These are phyloP conservation scores for Ceratobasidium sp. DNA, from an alignment of 1,284 basidiomycete species.

Conservation along the genomic window DNA sequence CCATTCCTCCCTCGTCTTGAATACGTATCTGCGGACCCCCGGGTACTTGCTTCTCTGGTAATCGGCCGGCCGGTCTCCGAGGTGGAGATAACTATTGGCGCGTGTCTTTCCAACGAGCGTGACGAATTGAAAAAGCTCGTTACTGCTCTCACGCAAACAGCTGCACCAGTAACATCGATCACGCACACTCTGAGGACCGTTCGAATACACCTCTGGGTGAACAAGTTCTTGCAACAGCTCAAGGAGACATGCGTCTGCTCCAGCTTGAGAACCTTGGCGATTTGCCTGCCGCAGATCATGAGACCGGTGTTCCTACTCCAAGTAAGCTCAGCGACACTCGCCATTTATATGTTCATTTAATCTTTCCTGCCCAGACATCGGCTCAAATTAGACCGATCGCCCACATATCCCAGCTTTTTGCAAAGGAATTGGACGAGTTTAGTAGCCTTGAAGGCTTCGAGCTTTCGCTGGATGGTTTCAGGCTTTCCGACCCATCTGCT, in stretches of 20 bases:
- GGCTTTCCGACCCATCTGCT: conserved; percentile 3
- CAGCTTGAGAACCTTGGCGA: background rate
- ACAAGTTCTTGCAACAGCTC: conserved; percentile 23
- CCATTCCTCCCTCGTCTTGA: conserved; percentile 19
- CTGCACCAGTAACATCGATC: conserved; percentile 17
- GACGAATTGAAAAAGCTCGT: conserved; percentile 25
- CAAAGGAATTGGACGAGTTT: conserved; percentile 18
- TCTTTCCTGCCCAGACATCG: conserved; percentile 16
- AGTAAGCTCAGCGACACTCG: background rate
- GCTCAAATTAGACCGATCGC: conserved; percentile 6
- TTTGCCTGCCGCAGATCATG: conserved; percentile 30
- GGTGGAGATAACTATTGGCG: conserved; percentile 28
- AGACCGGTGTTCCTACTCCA: conserved; percentile 10
- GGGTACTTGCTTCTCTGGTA: conserved; percentile 13
- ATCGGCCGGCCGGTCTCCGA: conserved; percentile 18
- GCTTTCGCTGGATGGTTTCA: conserved; percentile 23
- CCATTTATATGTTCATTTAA: background rate
- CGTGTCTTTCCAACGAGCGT: conserved; percentile 20
- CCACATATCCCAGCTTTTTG: conserved; percentile 27
- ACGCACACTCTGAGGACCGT: conserved; percentile 14
- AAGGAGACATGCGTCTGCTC: conserved; percentile 13
- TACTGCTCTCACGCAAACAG: conserved; percentile 16
- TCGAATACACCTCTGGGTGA: conserved; percentile 38
- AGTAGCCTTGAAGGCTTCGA: conserved; percentile 13
- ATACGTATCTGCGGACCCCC: conserved; percentile 30